Evolutionary conservation across 176 grass and related monocot genomes (phyloP).

Genomic region (Thinopyrum elongatum): DNA sequence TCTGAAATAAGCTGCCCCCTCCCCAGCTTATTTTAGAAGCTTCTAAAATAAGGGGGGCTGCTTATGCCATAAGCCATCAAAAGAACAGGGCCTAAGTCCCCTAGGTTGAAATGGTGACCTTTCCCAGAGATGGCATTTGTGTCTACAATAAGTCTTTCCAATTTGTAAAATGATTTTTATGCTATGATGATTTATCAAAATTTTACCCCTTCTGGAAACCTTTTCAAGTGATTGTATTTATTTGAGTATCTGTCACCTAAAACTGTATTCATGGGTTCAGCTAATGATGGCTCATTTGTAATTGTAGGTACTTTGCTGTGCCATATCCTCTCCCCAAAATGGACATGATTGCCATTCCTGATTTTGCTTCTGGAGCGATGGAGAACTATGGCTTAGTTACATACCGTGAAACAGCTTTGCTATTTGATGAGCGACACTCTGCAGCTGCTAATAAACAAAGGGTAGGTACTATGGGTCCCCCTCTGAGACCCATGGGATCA

Average conservation of each 20-base stretch:
- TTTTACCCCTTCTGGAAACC: background rate
- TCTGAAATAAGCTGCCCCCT: no score
- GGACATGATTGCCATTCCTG: conserved; percentile 97
- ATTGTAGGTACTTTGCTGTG: conserved; percentile 80
- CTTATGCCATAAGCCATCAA: no score
- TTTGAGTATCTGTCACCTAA: conserved; percentile 3
- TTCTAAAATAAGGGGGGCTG: no score
- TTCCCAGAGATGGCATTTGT: background rate
- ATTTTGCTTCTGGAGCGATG: conserved; percentile 86
- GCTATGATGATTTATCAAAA: background rate
- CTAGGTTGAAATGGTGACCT: background rate
- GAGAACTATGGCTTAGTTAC: conserved; percentile 97
- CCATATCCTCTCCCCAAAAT: conserved; percentile 89
- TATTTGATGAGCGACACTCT: conserved; percentile 83
- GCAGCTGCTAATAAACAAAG: conserved; percentile 87
- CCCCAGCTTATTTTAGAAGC: no score
- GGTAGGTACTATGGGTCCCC: conserved; percentile 26
- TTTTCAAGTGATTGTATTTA: background rate
- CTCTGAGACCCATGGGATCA: no score
- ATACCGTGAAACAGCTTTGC: conserved; percentile 80
- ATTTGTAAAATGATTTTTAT: background rate
- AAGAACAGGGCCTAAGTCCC: background rate
- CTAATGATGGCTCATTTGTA: conserved; percentile 22
- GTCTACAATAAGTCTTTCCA: background rate
- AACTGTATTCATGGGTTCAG: background rate